Conservation (phyloP, 768 basidiomycete species). For the Coprinopsis marcescibilis region DNA sequence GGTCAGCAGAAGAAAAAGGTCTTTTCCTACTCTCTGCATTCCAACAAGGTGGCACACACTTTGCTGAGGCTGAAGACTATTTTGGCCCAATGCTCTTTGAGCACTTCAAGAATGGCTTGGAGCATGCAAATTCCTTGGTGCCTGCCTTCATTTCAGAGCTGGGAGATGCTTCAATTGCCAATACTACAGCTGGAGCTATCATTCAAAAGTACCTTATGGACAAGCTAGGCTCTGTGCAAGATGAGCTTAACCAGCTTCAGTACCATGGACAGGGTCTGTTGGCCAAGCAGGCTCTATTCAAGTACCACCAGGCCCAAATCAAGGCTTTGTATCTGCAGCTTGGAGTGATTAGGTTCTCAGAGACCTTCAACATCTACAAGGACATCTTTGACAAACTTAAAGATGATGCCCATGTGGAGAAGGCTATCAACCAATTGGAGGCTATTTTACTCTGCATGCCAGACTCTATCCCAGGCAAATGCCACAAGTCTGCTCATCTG, state of each 20-base stretch:
- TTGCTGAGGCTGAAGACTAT: too few species aligned
- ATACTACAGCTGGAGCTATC: not conserved
- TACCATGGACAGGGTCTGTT: not conserved
- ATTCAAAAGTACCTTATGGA: not conserved
- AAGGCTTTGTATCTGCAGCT: not conserved
- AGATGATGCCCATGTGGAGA: not conserved
- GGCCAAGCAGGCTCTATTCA: not conserved
- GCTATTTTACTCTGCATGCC: not conserved
- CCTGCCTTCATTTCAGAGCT: too few species aligned
- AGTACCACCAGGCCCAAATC: not conserved
- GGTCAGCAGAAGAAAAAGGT: too few species aligned
- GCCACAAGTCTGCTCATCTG: not conserved
- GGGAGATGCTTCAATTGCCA: not conserved
- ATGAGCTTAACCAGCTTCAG: not conserved
- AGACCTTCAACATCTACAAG: not conserved
- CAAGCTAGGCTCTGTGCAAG: not conserved
- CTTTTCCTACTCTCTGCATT: too few species aligned
- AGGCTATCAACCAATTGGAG: not conserved
- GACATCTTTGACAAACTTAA: not conserved
- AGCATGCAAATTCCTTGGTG: too few species aligned
- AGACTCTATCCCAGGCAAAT: not conserved
- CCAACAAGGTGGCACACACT: too few species aligned
- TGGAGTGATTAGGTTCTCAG: conserved; percentile 3
- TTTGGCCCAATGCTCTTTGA: not conserved
- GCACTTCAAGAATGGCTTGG: not conserved